Percentiles rank a stretch among this genome's conserved stretches.
Evolutionary conservation across 768 basidiomycete genomes (phyloP).

Genomic region (Rhizopogon sp.): DNA sequence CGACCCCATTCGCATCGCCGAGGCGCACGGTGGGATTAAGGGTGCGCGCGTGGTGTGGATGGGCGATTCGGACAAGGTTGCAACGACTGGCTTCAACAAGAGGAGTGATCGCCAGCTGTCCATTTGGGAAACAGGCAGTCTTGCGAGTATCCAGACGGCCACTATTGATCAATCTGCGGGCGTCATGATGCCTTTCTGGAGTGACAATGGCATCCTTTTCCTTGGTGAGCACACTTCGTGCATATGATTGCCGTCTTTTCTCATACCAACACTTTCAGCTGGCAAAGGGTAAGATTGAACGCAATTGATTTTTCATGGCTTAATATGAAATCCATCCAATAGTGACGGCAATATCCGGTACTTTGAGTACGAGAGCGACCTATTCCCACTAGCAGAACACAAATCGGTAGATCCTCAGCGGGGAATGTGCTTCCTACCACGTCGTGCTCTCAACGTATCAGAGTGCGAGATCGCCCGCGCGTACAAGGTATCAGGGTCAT

Average conservation of each 20-base stretch:
- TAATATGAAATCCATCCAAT: conserved; percentile 6
- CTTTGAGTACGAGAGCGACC: conserved; percentile 91
- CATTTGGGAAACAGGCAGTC: conserved; percentile 82
- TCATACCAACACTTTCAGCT: conserved; percentile 35
- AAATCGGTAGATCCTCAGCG: conserved; percentile 91
- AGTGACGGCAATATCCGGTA: conserved; percentile 98
- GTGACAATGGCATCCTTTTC: conserved; percentile 89
- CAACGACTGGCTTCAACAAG: conserved; percentile 94
- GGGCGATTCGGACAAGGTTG: conserved; percentile 83
- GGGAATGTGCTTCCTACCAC: conserved; percentile 95
- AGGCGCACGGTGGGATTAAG: conserved; percentile 93
- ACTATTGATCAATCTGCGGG: conserved; percentile 88
- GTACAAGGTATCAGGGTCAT: conserved; percentile 74
- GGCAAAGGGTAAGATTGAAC: conserved; percentile 69
- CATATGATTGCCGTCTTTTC: background rate
- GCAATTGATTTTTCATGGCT: background rate
- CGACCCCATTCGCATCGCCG: conserved; percentile 76
- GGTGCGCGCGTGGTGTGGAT: conserved; percentile 87
- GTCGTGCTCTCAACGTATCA: conserved; percentile 79
- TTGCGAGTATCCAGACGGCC: conserved; percentile 73
- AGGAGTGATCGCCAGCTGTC: conserved; percentile 92
- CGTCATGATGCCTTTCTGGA: conserved; percentile 97
- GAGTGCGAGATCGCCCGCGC: conserved; percentile 96
- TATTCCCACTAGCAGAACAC: conserved; percentile 76
- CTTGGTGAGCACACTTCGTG: conserved; percentile 37